Percentiles rank a stretch among this genome's conserved stretches.
Conservation (phyloP, 2,329 filamentous ascomycete genomes). For the Setomelanomma holmii region DNA sequence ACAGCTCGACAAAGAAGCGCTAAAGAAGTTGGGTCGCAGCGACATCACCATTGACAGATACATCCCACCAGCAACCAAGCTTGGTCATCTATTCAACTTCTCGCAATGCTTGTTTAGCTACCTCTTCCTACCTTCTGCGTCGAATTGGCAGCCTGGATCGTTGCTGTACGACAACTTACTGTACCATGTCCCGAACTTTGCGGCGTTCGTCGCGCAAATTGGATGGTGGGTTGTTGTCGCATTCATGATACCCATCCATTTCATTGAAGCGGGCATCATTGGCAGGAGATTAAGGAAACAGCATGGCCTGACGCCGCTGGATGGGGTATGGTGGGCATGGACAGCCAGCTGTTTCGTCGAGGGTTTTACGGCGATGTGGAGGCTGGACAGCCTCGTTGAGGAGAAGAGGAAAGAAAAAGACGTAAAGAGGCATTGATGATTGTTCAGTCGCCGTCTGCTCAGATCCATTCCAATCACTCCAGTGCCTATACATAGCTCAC, state of each 20-base stretch:
- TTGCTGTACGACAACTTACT: slow-evolving; percentile 54
- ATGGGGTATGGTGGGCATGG: slow-evolving; percentile 63
- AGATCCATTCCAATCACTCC: too few relatives aligned
- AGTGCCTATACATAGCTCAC: too few relatives aligned
- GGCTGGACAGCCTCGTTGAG: slow-evolving; percentile 41
- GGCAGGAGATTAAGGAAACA: slow-evolving; percentile 53
- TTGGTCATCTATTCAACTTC: slow-evolving; percentile 61
- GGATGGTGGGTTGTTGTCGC: slow-evolving; percentile 63
- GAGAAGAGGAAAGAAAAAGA: slow-evolving; percentile 40
- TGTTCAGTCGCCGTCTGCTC: too few relatives aligned
- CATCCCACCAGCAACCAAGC: slow-evolving; percentile 56
- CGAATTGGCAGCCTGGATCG: slow-evolving; percentile 45
- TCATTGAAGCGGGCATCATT: slow-evolving; percentile 65
- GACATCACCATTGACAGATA: slow-evolving; percentile 63
- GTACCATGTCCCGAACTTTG: slow-evolving; percentile 60
- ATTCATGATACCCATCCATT: slow-evolving; percentile 70
- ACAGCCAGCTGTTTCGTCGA: slow-evolving; percentile 60
- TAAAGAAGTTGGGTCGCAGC: slow-evolving; percentile 66
- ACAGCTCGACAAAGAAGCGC: slow-evolving; percentile 71
- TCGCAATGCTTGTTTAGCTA: slow-evolving; percentile 48
- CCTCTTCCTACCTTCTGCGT: slow-evolving; percentile 33
- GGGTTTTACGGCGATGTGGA: slow-evolving; percentile 57
- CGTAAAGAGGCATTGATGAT: slow-evolving; percentile 39
- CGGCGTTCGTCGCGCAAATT: slow-evolving; percentile 64
- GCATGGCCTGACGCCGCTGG: slow-evolving; percentile 60